Conservation (phyloP, 1,139 yeast genomes). For the Suhomyces maxii region DNA sequence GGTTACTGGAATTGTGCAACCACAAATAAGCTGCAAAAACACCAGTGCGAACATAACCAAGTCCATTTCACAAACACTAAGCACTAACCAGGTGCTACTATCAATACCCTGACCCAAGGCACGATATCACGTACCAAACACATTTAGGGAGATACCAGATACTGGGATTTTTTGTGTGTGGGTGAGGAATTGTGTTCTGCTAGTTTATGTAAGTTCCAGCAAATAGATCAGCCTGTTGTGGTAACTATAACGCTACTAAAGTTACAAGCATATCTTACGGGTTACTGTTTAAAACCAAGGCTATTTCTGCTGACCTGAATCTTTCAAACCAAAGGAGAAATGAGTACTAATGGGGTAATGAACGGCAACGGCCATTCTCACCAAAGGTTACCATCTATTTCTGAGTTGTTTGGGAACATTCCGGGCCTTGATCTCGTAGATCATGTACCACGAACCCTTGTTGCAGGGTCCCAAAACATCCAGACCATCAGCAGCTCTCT, state of each 20-base stretch:
- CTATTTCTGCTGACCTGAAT: no score
- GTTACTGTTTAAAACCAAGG: neutral
- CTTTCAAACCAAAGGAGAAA: neutral
- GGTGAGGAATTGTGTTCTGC: neutral
- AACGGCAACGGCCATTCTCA: neutral
- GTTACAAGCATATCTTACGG: neutral
- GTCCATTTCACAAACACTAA: no score
- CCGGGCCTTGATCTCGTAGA: neutral
- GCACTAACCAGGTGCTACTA: no score
- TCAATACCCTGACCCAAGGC: no score
- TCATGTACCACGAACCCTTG: neutral
- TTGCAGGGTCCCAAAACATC: neutral
- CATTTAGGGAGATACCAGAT: no score
- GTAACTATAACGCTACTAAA: neutral
- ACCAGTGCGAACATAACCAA: no score
- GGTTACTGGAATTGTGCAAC: no score
- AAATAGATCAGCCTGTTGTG: neutral
- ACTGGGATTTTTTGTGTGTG: no score
- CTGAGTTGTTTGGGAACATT: neutral
- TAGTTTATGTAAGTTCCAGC: slow-evolving; percentile 2
- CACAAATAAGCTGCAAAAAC: no score
- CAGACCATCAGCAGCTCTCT: neutral
- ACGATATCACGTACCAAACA: no score
- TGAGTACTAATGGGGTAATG: neutral
- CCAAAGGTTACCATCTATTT: neutral